Base-by-base conservation (phyloP, 306 rosid genomes). In the Pachyrhizus erosus region DNA sequence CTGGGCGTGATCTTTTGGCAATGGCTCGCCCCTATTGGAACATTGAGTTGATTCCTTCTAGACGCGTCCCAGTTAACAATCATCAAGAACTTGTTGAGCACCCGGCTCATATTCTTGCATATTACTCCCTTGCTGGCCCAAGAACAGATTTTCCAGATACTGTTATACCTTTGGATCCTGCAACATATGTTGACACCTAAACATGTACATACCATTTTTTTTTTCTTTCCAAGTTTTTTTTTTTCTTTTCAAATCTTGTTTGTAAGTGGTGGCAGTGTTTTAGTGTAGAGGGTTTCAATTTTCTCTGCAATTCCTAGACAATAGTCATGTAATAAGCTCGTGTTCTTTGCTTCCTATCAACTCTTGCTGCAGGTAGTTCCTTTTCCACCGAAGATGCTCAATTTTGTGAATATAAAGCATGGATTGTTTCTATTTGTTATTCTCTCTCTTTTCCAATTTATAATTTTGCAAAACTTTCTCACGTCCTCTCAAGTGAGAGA, bases 71-170 rank as follows among this genome's bases (percentile, higher is more conserved):
- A 7, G 84, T 73, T 20, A 0, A 1, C 14, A 57, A 86, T 80
- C 83, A 12, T 10, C 46, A 9, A 0, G 91, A 65, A 54, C 6
- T 37, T 37, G 83, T 62, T 10, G 98, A 91, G 40, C 95, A 92
- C 75, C 97, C 97, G 1, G 97, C 98, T 37, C 99, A 96, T 31
- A 90, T 96, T 74, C 98, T 96, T 72, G 99, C 97, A 5, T 96
- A 93, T 80, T 96, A 96, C 94, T 96, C 99, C 46, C 97, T 96
- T 69, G 99, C 97, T 42, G 99, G 99, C 69, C 99, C 61, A 31
- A 90, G 99, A 88, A 81, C 87, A 67, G 99, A 96, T 87, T 93
- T 82, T 85, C 97, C 99, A 9, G 83, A 84, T 31, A 86, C 87
- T 42, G 99, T 96, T 20, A 82, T 66, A 26, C 97, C 97, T 21